Percentiles rank a stretch among this genome's conserved stretches.
Conservation (phyloP, 1,139 yeast species). For the Geotrichum fermentans region DNA sequence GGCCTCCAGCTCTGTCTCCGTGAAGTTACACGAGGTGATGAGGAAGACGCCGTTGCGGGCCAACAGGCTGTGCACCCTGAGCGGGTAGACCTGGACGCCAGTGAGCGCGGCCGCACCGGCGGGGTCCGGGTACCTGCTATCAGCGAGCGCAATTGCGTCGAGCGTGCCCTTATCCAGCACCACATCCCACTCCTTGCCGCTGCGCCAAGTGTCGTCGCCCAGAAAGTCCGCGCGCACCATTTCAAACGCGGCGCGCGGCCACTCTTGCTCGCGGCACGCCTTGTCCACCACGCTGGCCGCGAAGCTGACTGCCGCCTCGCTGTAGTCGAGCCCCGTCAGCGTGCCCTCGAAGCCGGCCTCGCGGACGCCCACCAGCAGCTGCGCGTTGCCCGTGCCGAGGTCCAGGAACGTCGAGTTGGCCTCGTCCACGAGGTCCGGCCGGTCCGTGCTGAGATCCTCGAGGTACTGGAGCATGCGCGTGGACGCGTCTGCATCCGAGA, state of each 20-base stretch:
- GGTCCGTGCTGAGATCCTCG: slow-evolving; percentile 39
- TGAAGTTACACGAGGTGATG: slow-evolving; percentile 93
- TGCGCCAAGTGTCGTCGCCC: slow-evolving; percentile 35
- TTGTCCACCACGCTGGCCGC: slow-evolving; percentile 54
- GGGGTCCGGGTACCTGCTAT: slow-evolving; percentile 42
- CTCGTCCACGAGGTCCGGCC: slow-evolving; percentile 23
- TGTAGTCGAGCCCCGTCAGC: slow-evolving; percentile 78
- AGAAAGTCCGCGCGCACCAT: slow-evolving; percentile 49
- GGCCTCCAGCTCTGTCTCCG: slow-evolving; percentile 62
- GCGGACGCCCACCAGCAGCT: slow-evolving; percentile 66
- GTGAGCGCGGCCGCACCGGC: slow-evolving; percentile 28
- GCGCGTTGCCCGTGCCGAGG: slow-evolving; percentile 96
- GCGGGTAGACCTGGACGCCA: slow-evolving; percentile 55
- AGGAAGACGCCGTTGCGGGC: slow-evolving; percentile 53
- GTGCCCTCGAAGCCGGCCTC: slow-evolving; percentile 50
- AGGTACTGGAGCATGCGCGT: slow-evolving; percentile 68
- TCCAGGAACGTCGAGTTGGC: slow-evolving; percentile 49
- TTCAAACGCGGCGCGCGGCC: slow-evolving; percentile 38
- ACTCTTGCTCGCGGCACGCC: slow-evolving; percentile 36
- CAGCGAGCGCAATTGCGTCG: slow-evolving; percentile 91
- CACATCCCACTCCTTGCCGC: slow-evolving; percentile 52
- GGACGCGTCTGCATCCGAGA: slow-evolving; percentile 89
- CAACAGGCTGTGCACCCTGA: slow-evolving; percentile 47
- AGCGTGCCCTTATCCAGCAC: slow-evolving; percentile 90
- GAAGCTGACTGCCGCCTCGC: slow-evolving; percentile 69